A percentile compares a stretch with the other conserved stretches of the same genome.
phyloP scores from a whole-genome alignment of 164 flowering plant species.

The Platanus orientalis region DNA sequence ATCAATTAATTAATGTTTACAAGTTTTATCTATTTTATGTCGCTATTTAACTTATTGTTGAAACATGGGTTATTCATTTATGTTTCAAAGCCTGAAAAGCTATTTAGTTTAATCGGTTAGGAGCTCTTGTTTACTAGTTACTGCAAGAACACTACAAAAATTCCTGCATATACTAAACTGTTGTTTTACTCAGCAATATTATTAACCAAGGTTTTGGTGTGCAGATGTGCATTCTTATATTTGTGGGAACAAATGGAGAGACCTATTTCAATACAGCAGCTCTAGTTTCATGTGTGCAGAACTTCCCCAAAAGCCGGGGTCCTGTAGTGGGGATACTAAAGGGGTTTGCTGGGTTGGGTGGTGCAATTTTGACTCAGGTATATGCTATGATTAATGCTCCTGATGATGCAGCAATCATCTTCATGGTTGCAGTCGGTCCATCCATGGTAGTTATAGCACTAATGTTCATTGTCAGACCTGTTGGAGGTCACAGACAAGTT shows the following conservation, averaged over 20 bases:
- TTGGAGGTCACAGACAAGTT: conserved; percentile 88
- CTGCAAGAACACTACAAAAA: not conserved
- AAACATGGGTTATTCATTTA: too few relatives aligned
- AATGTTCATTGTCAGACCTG: conserved; percentile 88
- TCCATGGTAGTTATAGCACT: conserved; percentile 69
- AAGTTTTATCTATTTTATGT: too few relatives aligned
- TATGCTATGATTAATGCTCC: conserved; percentile 70
- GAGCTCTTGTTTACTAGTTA: not conserved
- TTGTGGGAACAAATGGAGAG: conserved; percentile 92
- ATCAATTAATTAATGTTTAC: too few relatives aligned
- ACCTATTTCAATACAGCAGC: conserved; percentile 91
- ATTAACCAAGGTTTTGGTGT: conserved; percentile 10
- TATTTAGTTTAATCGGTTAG: not conserved
- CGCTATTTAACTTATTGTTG: too few relatives aligned
- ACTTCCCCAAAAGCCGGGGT: conserved; percentile 93
- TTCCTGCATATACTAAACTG: not conserved
- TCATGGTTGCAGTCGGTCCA: conserved; percentile 97
- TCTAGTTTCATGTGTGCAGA: conserved; percentile 90
- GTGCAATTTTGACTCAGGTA: conserved; percentile 86
- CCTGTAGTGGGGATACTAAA: conserved; percentile 94
- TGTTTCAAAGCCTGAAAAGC: not conserved
- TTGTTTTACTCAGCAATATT: conserved; percentile 1
- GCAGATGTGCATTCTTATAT: conserved; percentile 95
- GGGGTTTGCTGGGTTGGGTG: conserved; percentile 92
- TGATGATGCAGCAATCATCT: conserved; percentile 76